Evolutionary conservation across 768 basidiomycete genomes (phyloP), one percentile per base, ranked within the genome.

Genomic region (Trametes cinnabarina): DNA sequence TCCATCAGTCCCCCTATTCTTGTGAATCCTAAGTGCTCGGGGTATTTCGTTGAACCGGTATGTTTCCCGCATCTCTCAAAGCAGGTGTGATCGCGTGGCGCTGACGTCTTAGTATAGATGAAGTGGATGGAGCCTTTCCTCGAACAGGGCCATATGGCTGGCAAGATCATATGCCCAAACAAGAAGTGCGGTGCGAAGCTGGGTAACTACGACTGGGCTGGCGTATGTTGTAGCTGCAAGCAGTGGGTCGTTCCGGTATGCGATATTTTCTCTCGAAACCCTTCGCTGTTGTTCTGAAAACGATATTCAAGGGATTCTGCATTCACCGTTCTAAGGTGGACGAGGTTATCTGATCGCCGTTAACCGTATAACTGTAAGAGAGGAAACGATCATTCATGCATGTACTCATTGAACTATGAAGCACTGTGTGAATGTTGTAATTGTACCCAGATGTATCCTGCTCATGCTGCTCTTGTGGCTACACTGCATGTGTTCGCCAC

Each of bases 201-300:
- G 17, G 97, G 97, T 2, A 97, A 92, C 70, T 98, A 87, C 65
- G 94, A 97, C 69, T 99, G 97, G 97, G 93, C 94, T 4, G 96
- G 96, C 0, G 85, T 92, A 26, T 83, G 87, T 66, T 96, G 94
- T 68, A 88, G 91, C 22, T 98, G 94, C 68, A 90, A 87, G 65
- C 84, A 86, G 66, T 98, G 94, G 94, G 90, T 96, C 25, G 87
- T 86, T 9, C 94, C 94, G 42, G 94, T 94, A 64, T 68, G 88
- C 74, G 44, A 32, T 19, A 14, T 63, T 20, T 37, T 61, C 26
- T 44, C 25, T 55, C 28, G 4, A 15, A 20, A 11, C 2, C 15
- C 19, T 30, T 15, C 11, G 12, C 5, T 40, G 41, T 52, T 26
- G 54, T 19, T 3, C n/a, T 8, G 35, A 22, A 32, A 9, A 41